Evolutionary conservation across 495 filamentous ascomycete genomes (phyloP).

Genomic region (Podospora anserina): DNA sequence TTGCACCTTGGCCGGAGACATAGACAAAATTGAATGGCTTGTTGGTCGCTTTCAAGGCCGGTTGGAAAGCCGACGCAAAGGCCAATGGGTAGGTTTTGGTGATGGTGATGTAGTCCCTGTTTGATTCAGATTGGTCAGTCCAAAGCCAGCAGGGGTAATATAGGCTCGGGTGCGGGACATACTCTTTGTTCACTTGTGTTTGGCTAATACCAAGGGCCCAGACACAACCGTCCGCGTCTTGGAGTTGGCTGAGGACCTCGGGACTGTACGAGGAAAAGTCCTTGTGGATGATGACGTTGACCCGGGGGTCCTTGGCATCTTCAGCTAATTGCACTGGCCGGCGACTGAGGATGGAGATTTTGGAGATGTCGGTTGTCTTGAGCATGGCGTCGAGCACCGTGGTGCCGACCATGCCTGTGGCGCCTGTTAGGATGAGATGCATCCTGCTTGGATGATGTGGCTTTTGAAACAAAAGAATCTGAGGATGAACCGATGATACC

Average conservation of each 20-base stretch:
- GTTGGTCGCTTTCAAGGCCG: neutral
- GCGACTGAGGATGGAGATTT: conserved; percentile 64
- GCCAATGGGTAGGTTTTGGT: conserved; percentile 62
- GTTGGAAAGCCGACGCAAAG: conserved; percentile 56
- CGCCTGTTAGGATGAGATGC: conserved; percentile 74
- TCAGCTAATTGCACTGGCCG: conserved; percentile 63
- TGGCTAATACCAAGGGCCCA: conserved; percentile 68
- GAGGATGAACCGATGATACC: neutral
- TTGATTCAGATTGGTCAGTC: neutral
- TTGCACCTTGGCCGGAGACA: conserved; percentile 61
- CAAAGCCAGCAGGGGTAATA: neutral
- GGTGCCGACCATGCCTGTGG: conserved; percentile 69
- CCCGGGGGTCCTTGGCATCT: conserved; percentile 52
- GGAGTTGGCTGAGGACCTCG: conserved; percentile 56
- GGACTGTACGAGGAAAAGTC: conserved; percentile 58
- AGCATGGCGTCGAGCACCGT: conserved; percentile 63
- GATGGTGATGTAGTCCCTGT: conserved; percentile 64
- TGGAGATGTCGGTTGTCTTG: conserved; percentile 51
- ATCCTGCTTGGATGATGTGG: conserved; percentile 36
- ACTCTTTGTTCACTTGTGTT: conserved; percentile 58
- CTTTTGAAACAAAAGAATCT: neutral
- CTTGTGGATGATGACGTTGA: conserved; percentile 63
- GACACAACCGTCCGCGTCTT: conserved; percentile 62
- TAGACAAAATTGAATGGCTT: conserved; percentile 65
- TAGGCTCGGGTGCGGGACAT: conserved; percentile 20